A percentile compares a stretch with the other conserved stretches of the same genome.
phyloP scores from a whole-genome alignment of 2,329 filamentous ascomycete genomes.

The Salinomyces thailandicus region DNA sequence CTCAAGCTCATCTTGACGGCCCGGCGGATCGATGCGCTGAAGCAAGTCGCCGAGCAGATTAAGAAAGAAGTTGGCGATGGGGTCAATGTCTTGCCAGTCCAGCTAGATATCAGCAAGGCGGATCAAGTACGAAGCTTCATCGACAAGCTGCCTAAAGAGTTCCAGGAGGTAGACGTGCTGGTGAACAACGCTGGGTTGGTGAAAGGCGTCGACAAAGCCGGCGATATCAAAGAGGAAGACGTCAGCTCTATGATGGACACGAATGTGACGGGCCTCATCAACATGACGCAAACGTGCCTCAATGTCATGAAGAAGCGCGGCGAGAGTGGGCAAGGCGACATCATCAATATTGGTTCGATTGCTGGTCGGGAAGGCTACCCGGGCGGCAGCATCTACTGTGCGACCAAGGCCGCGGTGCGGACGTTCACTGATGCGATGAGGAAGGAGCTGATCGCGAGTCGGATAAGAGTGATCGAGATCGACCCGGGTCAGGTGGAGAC shows the following conservation, averaged over 20 bases:
- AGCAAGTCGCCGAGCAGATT: slow-evolving; percentile 68
- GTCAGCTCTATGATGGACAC: slow-evolving; percentile 81
- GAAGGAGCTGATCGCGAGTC: slow-evolving; percentile 69
- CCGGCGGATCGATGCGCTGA: slow-evolving; percentile 68
- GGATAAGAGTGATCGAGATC: slow-evolving; percentile 75
- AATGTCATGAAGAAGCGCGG: slow-evolving; percentile 62
- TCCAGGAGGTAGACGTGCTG: slow-evolving; percentile 72
- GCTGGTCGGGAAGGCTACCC: slow-evolving; percentile 81
- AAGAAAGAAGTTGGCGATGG: slow-evolving; percentile 63
- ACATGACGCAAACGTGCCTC: slow-evolving; percentile 88
- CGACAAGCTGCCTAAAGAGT: slow-evolving; percentile 63
- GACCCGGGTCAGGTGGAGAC: slow-evolving; percentile 92
- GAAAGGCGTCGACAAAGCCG: slow-evolving; percentile 75
- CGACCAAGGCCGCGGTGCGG: slow-evolving; percentile 79
- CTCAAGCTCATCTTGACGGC: slow-evolving; percentile 82
- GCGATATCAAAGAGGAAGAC: slow-evolving; percentile 71
- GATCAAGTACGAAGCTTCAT: slow-evolving; percentile 67
- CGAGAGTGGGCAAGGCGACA: slow-evolving; percentile 61
- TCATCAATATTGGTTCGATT: slow-evolving; percentile 91
- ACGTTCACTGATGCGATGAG: slow-evolving; percentile 74
- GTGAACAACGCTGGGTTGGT: slow-evolving; percentile 96
- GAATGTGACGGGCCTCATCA: slow-evolving; percentile 89
- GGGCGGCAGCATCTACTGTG: slow-evolving; percentile 85
- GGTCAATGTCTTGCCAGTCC: slow-evolving; percentile 70
- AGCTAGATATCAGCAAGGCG: slow-evolving; percentile 77